Conservation (phyloP, 768 basidiomycete species). For the Hypsizygus marmoreus region DNA sequence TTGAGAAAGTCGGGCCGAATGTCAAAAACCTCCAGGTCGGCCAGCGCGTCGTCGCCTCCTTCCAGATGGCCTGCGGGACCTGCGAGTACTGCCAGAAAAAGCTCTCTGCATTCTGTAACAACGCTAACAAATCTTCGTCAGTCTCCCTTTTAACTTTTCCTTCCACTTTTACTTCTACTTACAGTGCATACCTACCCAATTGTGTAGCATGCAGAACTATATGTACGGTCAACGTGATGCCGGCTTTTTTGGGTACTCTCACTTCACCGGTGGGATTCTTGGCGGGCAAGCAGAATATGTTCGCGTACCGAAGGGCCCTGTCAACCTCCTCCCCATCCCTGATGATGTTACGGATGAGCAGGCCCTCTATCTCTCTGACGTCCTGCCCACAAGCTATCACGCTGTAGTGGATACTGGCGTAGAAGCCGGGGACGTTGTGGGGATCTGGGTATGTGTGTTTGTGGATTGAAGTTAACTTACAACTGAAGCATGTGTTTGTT, state of each 20-base stretch:
- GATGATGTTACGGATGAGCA: constrained; percentile 65
- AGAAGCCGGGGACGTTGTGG: constrained; percentile 69
- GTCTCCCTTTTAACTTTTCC: constrained; percentile 24
- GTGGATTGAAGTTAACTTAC: too few relatives aligned
- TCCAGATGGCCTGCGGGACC: constrained; percentile 76
- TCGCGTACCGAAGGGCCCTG: constrained; percentile 68
- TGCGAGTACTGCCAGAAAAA: constrained; percentile 76
- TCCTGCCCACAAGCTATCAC: constrained; percentile 76
- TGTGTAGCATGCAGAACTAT: constrained; percentile 46
- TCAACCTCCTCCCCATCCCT: constrained; percentile 72
- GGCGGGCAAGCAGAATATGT: constrained; percentile 79
- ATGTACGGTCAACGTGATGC: constrained; percentile 72
- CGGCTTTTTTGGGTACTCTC: constrained; percentile 73
- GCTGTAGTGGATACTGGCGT: constrained; percentile 73
- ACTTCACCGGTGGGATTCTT: constrained; percentile 72
- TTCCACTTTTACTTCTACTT: neutral
- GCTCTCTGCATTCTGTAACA: constrained; percentile 70
- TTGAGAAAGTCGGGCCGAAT: constrained; percentile 64
- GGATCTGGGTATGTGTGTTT: constrained; percentile 57
- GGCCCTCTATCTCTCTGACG: constrained; percentile 56
- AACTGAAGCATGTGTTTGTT: too few relatives aligned
- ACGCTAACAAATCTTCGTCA: constrained; percentile 66
- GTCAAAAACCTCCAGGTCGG: constrained; percentile 63
- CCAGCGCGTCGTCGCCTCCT: constrained; percentile 76
- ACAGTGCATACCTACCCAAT: too few relatives aligned